Evolutionary conservation across 352 stramenopile genomes (phyloP).

Genomic region (Sclerospora graminicola): DNA sequence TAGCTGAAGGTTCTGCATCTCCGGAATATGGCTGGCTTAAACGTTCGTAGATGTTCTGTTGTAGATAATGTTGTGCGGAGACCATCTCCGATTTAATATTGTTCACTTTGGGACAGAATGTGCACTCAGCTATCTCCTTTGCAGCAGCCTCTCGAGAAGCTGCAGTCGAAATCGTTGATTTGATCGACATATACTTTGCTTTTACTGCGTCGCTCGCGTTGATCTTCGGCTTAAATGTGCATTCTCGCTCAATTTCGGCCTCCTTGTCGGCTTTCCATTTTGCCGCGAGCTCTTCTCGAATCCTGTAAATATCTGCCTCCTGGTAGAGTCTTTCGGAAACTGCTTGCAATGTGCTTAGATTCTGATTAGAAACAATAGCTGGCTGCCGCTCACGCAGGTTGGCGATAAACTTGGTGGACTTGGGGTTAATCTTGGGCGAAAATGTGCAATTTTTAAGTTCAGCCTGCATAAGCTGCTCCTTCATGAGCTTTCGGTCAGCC

Average conservation of each 20-base stretch:
- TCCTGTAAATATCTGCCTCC: too few relatives aligned
- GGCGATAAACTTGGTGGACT: too few relatives aligned
- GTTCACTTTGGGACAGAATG: constrained; percentile 74
- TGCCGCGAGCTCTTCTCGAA: too few relatives aligned
- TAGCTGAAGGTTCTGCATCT: constrained; percentile 10
- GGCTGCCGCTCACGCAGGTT: too few relatives aligned
- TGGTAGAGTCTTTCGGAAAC: too few relatives aligned
- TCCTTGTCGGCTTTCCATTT: constrained; percentile 62
- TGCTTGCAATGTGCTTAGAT: too few relatives aligned
- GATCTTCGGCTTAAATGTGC: constrained; percentile 62
- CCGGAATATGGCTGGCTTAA: constrained; percentile 51
- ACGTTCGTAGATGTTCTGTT: constrained; percentile 81
- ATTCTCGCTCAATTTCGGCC: constrained; percentile 56
- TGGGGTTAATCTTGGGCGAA: too few relatives aligned
- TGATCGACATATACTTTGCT: constrained; percentile 65
- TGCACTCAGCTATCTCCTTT: constrained; percentile 65
- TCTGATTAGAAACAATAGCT: too few relatives aligned
- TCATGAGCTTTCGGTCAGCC: too few relatives aligned
- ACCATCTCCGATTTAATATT: constrained; percentile 63
- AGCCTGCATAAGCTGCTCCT: too few relatives aligned
- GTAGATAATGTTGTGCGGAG: constrained; percentile 72
- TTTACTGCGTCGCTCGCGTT: constrained; percentile 54
- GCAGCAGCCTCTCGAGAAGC: constrained; percentile 46
- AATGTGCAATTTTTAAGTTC: too few relatives aligned
- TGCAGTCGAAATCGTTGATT: constrained; percentile 21